A percentile compares a stretch with the other conserved stretches of the same genome.
phyloP scores from a whole-genome alignment of 768 basidiomycete species.

The Clavaria fumosa region DNA sequence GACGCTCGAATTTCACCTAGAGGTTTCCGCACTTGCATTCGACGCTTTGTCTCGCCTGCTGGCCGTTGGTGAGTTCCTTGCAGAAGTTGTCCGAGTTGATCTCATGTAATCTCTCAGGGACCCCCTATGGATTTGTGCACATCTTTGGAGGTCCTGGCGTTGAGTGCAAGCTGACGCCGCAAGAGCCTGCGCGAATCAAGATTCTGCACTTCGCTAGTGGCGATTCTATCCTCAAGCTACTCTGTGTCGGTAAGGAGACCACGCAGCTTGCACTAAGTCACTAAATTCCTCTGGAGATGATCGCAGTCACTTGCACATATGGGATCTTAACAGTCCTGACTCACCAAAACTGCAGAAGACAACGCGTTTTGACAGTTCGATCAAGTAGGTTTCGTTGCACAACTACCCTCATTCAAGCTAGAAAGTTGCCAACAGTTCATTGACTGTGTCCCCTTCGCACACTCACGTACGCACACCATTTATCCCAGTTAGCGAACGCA shows the following conservation, averaged over 20 bases:
- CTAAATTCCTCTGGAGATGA: constrained; percentile 24
- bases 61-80: constrained; percentile 32
- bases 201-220: constrained; percentile 53
- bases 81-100: neutral
- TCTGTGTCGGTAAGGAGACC: constrained; percentile 39
- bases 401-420: neutral
- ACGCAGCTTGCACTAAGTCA: constrained; percentile 7
- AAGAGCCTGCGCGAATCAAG: constrained; percentile 32
- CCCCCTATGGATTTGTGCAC: constrained; percentile 43
- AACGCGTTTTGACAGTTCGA: constrained; percentile 32
- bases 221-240: constrained; percentile 34
- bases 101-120: constrained; percentile 29
- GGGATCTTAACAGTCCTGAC: constrained; percentile 38
- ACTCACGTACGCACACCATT: constrained; percentile 38
- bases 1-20: constrained; percentile 32
- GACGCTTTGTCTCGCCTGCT: constrained; percentile 47
- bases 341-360: constrained; percentile 37
- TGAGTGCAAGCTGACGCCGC: constrained; percentile 30
- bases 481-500: no score
- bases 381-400: constrained; percentile 22
- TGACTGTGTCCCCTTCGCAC: constrained; percentile 53
- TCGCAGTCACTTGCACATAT: constrained; percentile 39
- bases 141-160: constrained; percentile 59
- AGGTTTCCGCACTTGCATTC: constrained; percentile 37
- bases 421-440: constrained; percentile 24